Evolutionary conservation across 441 rosid species (phyloP), one percentile per base, ranked within the genome.

Genomic region (Euphorbia celastroides): DNA sequence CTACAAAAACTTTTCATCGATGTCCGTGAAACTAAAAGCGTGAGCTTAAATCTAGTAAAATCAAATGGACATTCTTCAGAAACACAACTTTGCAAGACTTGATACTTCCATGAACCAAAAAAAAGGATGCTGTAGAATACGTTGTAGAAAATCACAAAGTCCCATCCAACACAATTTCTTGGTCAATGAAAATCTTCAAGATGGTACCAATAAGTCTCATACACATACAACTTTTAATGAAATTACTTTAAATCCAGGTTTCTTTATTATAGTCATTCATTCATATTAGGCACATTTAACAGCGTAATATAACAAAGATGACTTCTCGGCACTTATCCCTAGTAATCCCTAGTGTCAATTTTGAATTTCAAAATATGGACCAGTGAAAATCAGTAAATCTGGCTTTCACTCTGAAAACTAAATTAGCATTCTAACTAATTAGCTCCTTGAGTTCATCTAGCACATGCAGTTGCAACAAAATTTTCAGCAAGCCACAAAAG

Each of bases 251-350:
- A n/a, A n/a, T n/a, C n/a, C n/a, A n/a, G n/a, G n/a, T n/a, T n/a
- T n/a, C n/a, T n/a, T n/a, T n/a, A n/a, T n/a, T n/a, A n/a, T n/a
- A n/a, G n/a, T n/a, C n/a, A n/a, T n/a, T n/a, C 52, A n/a, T n/a
- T n/a, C n/a, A n/a, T 26, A 59, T 60, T 52, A 68, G 23, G 48
- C 5, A 44, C 65, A 68, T 17, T 46, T 31, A 10, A 32, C 60
- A 13, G 25, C 20, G 56, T 22, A 55, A 55, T 9, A 16, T 38
- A 22, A 62, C 26, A 17, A 1, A 57, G 42, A 57, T 9, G 44
- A n/a, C n/a, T n/a, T n/a, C n/a, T n/a, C n/a, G n/a, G n/a, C n/a
- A n/a, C n/a, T n/a, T n/a, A n/a, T n/a, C n/a, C n/a, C n/a, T n/a
- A n/a, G n/a, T n/a, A n/a, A 13, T 31, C 23, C 19, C 17, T 32